These are phyloP conservation scores for Phytophthora pluvialis DNA, from an alignment of 352 stramenopile species.

Conservation along the genomic window DNA sequence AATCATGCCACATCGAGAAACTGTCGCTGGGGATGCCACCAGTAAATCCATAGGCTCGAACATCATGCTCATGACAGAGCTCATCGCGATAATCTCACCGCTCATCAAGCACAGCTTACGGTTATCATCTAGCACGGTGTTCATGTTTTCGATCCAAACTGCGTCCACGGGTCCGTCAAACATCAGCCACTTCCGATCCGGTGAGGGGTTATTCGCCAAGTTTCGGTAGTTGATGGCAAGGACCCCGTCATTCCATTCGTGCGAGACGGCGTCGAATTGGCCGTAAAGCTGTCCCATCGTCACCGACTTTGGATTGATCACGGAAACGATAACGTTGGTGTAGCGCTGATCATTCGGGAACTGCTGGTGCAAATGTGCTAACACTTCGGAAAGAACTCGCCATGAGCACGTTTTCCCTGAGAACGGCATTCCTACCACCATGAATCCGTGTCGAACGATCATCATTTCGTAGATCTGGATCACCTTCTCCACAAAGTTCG, in stretches of 20 bases:
- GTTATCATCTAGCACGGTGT: constrained; percentile 95
- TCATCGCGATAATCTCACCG: constrained; percentile 96
- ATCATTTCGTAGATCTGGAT: constrained; percentile 98
- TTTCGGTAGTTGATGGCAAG: constrained; percentile 93
- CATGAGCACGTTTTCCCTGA: constrained; percentile 94
- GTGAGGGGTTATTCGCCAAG: constrained; percentile 76
- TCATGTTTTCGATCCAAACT: constrained; percentile 97
- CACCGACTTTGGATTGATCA: constrained; percentile 95
- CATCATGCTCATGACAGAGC: constrained; percentile 95
- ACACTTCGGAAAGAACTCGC: constrained; percentile 90
- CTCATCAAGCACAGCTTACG: constrained; percentile 95
- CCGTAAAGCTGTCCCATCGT: constrained; percentile 95
- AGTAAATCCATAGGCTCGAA: constrained; percentile 96
- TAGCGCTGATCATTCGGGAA: constrained; percentile 76
- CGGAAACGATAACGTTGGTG: constrained; percentile 73
- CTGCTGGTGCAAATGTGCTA: constrained; percentile 76
- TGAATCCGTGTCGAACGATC: constrained; percentile 96
- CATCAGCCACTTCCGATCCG: constrained; percentile 92
- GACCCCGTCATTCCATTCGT: constrained; percentile 95
- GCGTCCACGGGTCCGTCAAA: constrained; percentile 94
- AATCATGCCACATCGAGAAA: constrained; percentile 95
- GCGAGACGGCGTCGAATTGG: constrained; percentile 94
- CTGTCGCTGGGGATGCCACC: constrained; percentile 93
- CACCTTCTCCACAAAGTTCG: constrained; percentile 93
- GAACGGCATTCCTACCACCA: constrained; percentile 95